phyloP scores from a whole-genome alignment of 2,329 filamentous ascomycete genomes.

The Hirsutella minnesotensis region DNA sequence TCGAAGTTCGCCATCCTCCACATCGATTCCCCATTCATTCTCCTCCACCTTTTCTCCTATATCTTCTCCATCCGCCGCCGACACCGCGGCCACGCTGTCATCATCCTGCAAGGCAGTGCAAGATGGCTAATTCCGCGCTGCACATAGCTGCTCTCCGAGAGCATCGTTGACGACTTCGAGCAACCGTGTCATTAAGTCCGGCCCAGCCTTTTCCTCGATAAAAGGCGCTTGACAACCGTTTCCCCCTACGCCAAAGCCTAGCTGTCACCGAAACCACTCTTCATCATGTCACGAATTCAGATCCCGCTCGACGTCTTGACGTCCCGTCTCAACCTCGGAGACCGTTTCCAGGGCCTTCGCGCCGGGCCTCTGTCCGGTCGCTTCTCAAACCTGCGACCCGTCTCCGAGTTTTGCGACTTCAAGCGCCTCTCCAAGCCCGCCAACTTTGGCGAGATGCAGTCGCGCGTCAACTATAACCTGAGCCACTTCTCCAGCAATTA shows the following conservation, averaged over 20 bases:
- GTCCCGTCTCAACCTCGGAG: slow-evolving; percentile 74
- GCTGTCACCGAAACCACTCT: background rate
- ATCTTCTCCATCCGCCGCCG: too few species aligned
- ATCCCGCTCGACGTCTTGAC: slow-evolving; percentile 88
- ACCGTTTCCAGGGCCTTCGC: slow-evolving; percentile 76
- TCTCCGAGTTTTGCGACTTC: slow-evolving; percentile 90
- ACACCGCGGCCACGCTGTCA: too few species aligned
- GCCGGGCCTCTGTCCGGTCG: slow-evolving; percentile 67
- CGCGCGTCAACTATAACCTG: slow-evolving; percentile 92
- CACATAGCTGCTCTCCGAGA: too few species aligned
- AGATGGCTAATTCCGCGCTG: too few species aligned
- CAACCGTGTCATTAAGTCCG: background rate
- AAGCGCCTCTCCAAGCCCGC: slow-evolving; percentile 91
- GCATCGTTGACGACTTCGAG: too few species aligned
- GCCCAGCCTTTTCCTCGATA: background rate
- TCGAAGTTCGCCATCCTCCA: too few species aligned
- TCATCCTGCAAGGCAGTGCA: too few species aligned
- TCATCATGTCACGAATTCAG: slow-evolving; percentile 70
- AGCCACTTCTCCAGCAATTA: slow-evolving; percentile 98
- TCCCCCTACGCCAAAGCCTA: background rate
- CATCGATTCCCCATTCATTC: too few species aligned
- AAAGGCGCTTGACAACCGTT: background rate
- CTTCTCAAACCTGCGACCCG: slow-evolving; percentile 83
- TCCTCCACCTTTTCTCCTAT: too few species aligned
- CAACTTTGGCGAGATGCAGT: slow-evolving; percentile 84